Evolutionary conservation across 352 stramenopile genomes (phyloP), one percentile per base, ranked within the genome.

Genomic region (Pythium grandisporangium): DNA sequence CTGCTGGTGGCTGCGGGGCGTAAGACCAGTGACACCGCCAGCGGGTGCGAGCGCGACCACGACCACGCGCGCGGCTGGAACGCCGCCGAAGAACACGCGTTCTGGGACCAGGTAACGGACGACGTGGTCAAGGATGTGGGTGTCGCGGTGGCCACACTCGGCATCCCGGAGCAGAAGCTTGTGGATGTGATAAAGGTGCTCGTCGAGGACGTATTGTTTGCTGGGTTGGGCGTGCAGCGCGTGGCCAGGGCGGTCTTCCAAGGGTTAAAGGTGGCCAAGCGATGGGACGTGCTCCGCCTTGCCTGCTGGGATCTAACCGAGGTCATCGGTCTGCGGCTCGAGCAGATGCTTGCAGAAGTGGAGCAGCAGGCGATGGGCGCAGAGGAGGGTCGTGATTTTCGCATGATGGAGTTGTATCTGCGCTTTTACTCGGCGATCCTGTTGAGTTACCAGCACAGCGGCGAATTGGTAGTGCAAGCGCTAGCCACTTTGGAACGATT

Each of bases 371-470:
- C 41, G 22, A n/a, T n/a, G n/a, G n/a, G n/a, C n/a, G n/a, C n/a
- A n/a, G n/a, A n/a, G n/a, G n/a, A n/a, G n/a, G n/a, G n/a, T n/a
- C n/a, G n/a, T n/a, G 0, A 34, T 42, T 33, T 56, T 21, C 55
- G n/a, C 36, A 26, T 42, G 56, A 62, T 62, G 14, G 16, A 38
- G 5, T 16, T 47, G 17, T 45, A 44, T 17, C 42, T 86, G 42
- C 26, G 42, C 8, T 66, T 89, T n/a, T 92, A 72, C 45, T 44
- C 55, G 34, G 58, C 82, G 54, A 58, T 91, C 13, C 36, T 94
- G 23, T 58, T 84, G 12, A 78, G 81, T 0, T 90, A 69, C 45
- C 81, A 94, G 61, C 81, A 92, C 55, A 70, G 68, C 10, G 68
- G 70, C 5, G 60, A 74, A 26, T 38, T 92, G 14, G 82, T 77